These are phyloP conservation scores for Aureobasidium sp. DNA, from an alignment of 2,329 filamentous ascomycete genomes.

Conservation along the genomic window DNA sequence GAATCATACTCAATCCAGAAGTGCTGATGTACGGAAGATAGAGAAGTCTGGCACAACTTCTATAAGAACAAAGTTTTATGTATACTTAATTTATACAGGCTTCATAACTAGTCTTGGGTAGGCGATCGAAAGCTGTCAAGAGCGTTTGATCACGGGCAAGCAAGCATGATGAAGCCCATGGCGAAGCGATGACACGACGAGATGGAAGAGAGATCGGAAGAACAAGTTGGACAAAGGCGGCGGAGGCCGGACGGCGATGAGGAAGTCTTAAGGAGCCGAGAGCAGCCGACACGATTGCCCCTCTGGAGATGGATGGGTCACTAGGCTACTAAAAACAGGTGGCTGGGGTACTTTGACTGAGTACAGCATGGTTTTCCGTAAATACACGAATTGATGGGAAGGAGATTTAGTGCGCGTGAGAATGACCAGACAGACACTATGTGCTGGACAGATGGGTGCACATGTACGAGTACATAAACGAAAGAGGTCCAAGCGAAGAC, in stretches of 20 bases:
- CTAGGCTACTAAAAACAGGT: constrained; percentile 5
- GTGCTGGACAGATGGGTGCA: neutral
- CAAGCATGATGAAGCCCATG: neutral
- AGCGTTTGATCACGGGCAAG: neutral
- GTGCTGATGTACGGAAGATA: no score
- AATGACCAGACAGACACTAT: neutral
- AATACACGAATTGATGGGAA: neutral
- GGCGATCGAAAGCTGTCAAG: neutral
- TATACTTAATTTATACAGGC: neutral
- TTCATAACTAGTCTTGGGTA: neutral
- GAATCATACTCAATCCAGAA: no score
- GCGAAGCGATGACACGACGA: neutral
- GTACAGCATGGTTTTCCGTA: neutral
- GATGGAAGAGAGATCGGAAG: neutral
- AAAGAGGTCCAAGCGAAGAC: neutral
- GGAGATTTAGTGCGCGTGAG: neutral
- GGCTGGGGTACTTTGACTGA: neutral
- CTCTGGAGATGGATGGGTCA: neutral
- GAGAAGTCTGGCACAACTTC: no score
- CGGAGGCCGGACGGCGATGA: neutral
- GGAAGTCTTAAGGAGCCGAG: constrained; percentile 7
- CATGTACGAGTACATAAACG: neutral
- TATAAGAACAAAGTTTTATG: neutral
- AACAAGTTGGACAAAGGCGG: neutral
- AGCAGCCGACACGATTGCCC: constrained; percentile 1